Evolutionary conservation across 1,284 basidiomycete genomes (phyloP), one percentile per base, ranked within the genome.

Genomic region (Hortiboletus rubellus): DNA sequence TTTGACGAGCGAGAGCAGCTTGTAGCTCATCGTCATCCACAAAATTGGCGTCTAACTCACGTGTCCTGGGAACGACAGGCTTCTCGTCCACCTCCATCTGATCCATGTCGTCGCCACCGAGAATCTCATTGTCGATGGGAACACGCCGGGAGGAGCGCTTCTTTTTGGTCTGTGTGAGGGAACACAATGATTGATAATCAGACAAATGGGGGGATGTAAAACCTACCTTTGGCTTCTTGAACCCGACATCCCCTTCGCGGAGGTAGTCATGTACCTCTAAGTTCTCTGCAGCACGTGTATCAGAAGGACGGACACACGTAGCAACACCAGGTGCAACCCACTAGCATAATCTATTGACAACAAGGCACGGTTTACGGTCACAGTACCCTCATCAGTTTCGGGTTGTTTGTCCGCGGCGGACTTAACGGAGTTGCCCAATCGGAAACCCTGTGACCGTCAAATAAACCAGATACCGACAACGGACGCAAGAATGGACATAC

Each of bases 1-100:
- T 82, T 57, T 92, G 86, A 18, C 92, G 85, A 27, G 96, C 91
- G 53, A 99, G 81, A 31, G 92, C 93, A 36, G 92, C 92, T 79
- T 98, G 95, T 40, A 99, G 82, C 69, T 99, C 97, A 73, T 99
- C 97, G 72, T 99, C 97, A 76, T 99, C 97, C 62, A 99, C 89
- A 72, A 98, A 91, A 76, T 98, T 96, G 60, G 82, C 81, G 66
- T 94, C 86, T 55, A 89, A 78, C 71, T 94, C 85, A 66, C 87
- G 79, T 65, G 77, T 76, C 63, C 84, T 79, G 59, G 85, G 82
- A 49, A 82, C 74, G 60, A 83, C 74, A 46, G 85, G 82, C 63
- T 83, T 85, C 62, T 84, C 78, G 65, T 94, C 94, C 59, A 94
- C 82, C 48, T 91, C 84, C 91, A 96, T 95, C 58, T 75, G 77